A percentile compares a stretch with the other conserved stretches of the same genome.
Evolutionary conservation across 1,284 basidiomycete genomes (phyloP).

Genomic region (Coniferiporia weirii): DNA sequence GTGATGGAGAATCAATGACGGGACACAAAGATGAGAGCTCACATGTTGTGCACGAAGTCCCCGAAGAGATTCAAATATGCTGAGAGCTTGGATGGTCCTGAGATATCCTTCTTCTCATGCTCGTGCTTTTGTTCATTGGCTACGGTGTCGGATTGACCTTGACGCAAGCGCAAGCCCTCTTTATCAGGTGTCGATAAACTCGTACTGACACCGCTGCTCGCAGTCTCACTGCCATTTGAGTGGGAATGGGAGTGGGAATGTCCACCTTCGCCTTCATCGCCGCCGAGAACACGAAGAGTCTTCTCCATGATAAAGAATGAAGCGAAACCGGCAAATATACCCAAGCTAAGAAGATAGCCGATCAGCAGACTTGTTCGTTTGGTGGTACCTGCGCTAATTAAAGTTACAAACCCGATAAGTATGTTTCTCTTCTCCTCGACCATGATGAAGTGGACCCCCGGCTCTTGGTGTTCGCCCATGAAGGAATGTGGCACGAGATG

Average conservation of each 20-base stretch:
- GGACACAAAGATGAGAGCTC: slow-evolving; percentile 25
- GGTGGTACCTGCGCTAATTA: slow-evolving; percentile 6
- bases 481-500: slow-evolving; percentile 87
- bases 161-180: slow-evolving; percentile 35
- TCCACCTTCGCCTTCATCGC: slow-evolving; percentile 43
- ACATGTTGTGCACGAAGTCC: slow-evolving; percentile 87
- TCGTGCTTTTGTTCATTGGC: slow-evolving; percentile 22
- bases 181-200: slow-evolving; percentile 32
- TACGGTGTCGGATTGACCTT: slow-evolving; percentile 8
- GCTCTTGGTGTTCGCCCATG: slow-evolving; percentile 77
- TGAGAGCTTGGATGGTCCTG: slow-evolving; percentile 67
- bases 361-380: not conserved
- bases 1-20: not conserved
- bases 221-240: slow-evolving; percentile 26
- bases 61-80: slow-evolving; percentile 89
- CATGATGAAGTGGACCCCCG: slow-evolving; percentile 65
- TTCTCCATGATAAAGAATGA: slow-evolving; percentile 90
- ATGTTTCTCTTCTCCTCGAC: slow-evolving; percentile 89
- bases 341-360: slow-evolving; percentile 44
- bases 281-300: slow-evolving; percentile 73
- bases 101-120: slow-evolving; percentile 27
- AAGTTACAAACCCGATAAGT: slow-evolving; percentile 63
- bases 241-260: slow-evolving; percentile 53
- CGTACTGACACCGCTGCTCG: slow-evolving; percentile 30
- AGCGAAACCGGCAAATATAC: slow-evolving; percentile 80